Evolutionary conservation across 2,329 filamentous ascomycete species (phyloP), one percentile per base, ranked within the genome.

Genomic region (Hypoxylon sp.): DNA sequence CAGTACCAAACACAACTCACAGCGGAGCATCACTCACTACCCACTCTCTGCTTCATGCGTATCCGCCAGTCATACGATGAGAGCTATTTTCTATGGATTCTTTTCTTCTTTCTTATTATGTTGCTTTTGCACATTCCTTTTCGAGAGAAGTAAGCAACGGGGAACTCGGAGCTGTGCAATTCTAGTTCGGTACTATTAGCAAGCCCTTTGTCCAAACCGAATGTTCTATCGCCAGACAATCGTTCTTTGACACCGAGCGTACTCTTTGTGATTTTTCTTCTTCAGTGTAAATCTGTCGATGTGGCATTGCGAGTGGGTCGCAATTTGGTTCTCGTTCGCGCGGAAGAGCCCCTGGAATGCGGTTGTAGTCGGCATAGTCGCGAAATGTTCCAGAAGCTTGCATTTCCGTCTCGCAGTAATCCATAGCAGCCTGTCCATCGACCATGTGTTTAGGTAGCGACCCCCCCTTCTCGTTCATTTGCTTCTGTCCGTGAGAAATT

Each of bases 111-210:
- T 37, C 43, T 59, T 41, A 30, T 39, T 54, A 34, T 48, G 28
- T 41, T 57, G 24, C 34, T 24, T 59, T 56, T 56, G 28, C 52
- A 65, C 61, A 65, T 69, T 64, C 62, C 64, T 67, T 61, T 47
- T 67, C 67, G 52, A 59, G 64, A 59, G 56, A 39, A 39, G 59
- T 67, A 65, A 64, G 64, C 61, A 58, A 49, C 59, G 62, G 59
- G 65, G 54, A 61, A 28, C 56, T 62, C 61, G 61, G 58, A 59
- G 47, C 48, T 49, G 52, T 19, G 51, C 39, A 41, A 63, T 56
- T 49, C 59, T 37, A 59, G 59, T 19, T 57, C 61, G 61, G 61
- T 59, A 62, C 56, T 68, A 65, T 60, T 62, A 65, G 60, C 62
- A 24, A n/a, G 17, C 15, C 44, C 10, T 34, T 24, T 50, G 34